Evolutionary conservation across 2,329 filamentous ascomycete genomes (phyloP).

Genomic region (Aureobasidium musti): DNA sequence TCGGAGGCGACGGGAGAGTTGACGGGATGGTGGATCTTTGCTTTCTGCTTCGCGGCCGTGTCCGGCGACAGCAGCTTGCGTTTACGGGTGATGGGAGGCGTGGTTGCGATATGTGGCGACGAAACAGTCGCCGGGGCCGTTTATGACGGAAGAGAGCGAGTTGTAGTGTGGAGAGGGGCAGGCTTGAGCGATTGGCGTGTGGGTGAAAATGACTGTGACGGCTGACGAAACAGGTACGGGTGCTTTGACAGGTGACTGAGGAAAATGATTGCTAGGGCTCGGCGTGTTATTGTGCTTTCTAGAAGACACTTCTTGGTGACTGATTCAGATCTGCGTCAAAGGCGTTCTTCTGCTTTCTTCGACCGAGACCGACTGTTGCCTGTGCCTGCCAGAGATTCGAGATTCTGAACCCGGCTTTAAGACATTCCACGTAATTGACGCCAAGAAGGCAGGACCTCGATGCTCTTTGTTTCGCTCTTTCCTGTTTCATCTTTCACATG

Average conservation of each 20-base stretch:
- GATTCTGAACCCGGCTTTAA: slow-evolving; percentile 12
- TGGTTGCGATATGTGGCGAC: slow-evolving; percentile 34
- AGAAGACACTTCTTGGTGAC: slow-evolving; percentile 6
- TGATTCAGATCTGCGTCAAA: slow-evolving; percentile 14
- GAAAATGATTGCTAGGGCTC: neutral
- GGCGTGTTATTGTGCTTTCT: slow-evolving; percentile 5
- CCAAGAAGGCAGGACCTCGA: neutral
- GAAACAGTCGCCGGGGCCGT: slow-evolving; percentile 32
- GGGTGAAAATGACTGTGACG: slow-evolving; percentile 15
- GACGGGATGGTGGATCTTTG: slow-evolving; percentile 4
- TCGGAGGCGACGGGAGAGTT: slow-evolving; percentile 33
- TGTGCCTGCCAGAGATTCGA: neutral
- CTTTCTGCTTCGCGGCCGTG: slow-evolving; percentile 31
- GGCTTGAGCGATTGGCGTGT: slow-evolving; percentile 9
- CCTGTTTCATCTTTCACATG: slow-evolving; percentile 2
- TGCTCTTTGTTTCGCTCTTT: slow-evolving; percentile 5
- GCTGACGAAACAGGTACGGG: slow-evolving; percentile 18
- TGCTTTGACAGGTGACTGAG: neutral
- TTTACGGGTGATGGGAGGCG: slow-evolving; percentile 41
- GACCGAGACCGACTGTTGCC: neutral
- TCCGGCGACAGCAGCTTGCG: slow-evolving; percentile 38
- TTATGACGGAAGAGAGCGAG: slow-evolving; percentile 36
- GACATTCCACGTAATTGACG: slow-evolving; percentile 22
- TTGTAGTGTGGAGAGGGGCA: slow-evolving; percentile 28
- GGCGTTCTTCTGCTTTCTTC: slow-evolving; percentile 5